phyloP scores from a whole-genome alignment of 345 rosid species.

The Aegle marmelos region DNA sequence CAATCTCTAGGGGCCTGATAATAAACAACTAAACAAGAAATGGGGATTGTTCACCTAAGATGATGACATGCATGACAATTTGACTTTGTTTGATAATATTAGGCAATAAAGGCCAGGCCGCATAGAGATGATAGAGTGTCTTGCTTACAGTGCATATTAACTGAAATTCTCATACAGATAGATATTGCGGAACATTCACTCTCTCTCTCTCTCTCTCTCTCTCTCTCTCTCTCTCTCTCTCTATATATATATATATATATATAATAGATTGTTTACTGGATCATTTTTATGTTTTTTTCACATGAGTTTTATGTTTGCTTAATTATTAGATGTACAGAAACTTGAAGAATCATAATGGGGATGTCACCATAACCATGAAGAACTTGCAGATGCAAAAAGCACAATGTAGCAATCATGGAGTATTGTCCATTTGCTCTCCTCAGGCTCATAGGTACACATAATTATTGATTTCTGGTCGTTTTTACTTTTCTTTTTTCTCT shows the following conservation, averaged over 20 bases:
- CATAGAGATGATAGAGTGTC: neutral
- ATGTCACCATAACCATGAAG: neutral
- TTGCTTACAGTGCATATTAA: neutral
- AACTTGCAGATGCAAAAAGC: neutral
- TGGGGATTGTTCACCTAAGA: too few species aligned
- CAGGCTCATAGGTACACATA: conserved; percentile 8
- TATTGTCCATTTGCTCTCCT: conserved; percentile 6
- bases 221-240: too few species aligned
- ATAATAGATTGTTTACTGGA: neutral
- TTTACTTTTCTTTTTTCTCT: too few species aligned
- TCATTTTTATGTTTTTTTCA: too few species aligned
- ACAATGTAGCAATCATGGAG: neutral
- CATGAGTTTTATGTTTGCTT: neutral
- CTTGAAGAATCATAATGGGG: neutral
- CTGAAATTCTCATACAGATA: too few species aligned
- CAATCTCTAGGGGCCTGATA: neutral
- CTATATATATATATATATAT: too few species aligned
- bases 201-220: too few species aligned
- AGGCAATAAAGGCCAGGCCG: neutral
- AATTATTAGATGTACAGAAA: conserved; percentile 21
- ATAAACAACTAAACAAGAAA: neutral
- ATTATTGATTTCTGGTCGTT: neutral
- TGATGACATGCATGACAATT: neutral
- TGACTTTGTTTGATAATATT: neutral
- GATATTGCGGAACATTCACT: neutral